Evolutionary conservation across 1,139 yeast species (phyloP), one percentile per base, ranked within the genome.

Genomic region (Geotrichum restrictum): DNA sequence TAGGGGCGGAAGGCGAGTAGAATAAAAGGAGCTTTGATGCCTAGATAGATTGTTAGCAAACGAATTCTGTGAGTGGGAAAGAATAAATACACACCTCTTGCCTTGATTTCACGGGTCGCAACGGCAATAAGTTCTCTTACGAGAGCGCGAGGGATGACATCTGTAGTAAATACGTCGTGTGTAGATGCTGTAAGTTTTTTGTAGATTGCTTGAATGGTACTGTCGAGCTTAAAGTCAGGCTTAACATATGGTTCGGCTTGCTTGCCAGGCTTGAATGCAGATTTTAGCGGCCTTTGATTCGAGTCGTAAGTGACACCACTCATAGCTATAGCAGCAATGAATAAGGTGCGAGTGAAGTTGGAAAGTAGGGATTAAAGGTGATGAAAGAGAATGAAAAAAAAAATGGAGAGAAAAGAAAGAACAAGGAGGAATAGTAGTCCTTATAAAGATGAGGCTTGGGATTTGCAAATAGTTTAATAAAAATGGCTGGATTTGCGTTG

Each of bases 1-100:
- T 60, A 62, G 10, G 65, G 63, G 32, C 69, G 58, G 54, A 60
- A 67, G 13, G 71, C 67, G 32, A 68, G 59, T 45, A 68, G 51
- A 3, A 68, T 51, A 43, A 61, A 65, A 1, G 71, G 71, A 10
- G 69, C 66, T 34, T 48, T 45, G 41, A 43, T 36, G 16, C 57
- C 57, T 54, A 31, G 14, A 8, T 7, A 22, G 11, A 11, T 8
- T 14, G 44, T 46, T 46, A 46, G 49, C 7, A 38, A 6, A 32
- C 18, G 13, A 13, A 13, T 13, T 32, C 6, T n/a, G 19, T 13
- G 29, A 22, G 40, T 31, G 16, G 13, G 40, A 14, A 24, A 39
- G 34, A 10, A 21, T 21, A 13, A 27, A 14, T n/a, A 57, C 66
- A 32, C 51, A 63, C 69, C 70, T 54, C 69, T 58, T 4, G 65